Conservation (phyloP, 75 land plant species). For the Cryptomeria japonica region DNA sequence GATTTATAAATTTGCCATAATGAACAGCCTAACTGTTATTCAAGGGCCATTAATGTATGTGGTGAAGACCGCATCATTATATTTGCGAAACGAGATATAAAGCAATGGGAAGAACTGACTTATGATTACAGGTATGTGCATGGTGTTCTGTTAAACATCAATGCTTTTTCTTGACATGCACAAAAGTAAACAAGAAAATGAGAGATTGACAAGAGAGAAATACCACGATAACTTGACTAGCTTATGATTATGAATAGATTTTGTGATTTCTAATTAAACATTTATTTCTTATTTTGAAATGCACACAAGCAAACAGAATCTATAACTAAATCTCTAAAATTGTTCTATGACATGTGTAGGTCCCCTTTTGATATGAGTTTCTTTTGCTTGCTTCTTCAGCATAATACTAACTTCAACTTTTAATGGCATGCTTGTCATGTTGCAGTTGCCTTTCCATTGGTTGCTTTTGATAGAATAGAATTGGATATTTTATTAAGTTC, state of each 20-base stretch:
- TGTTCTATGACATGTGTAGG: not conserved
- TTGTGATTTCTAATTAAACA: not conserved
- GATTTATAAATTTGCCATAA: not conserved
- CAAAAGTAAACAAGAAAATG: not conserved
- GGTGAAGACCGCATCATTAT: slow-evolving; percentile 95
- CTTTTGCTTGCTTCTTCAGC: not conserved
- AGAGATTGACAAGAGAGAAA: not conserved
- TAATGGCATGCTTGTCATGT: not conserved
- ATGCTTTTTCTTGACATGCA: not conserved
- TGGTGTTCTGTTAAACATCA: not conserved
- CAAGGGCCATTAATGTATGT: slow-evolving; percentile 77
- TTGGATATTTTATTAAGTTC: not conserved
- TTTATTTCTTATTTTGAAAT: not conserved
- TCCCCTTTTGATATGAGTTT: not conserved
- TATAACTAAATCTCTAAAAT: not conserved
- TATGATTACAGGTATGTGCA: slow-evolving; percentile 90
- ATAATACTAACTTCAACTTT: not conserved
- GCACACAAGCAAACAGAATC: not conserved
- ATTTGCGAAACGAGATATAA: slow-evolving; percentile 94
- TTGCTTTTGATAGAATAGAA: not conserved
- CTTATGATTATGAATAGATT: not conserved
- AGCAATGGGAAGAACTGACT: slow-evolving; percentile 86
- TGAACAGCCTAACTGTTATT: slow-evolving; percentile 96
- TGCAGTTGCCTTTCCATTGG: not conserved
- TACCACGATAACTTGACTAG: not conserved